phyloP scores from a whole-genome alignment of 208 protist species.

The Herpetomonas samuelpessoai region DNA sequence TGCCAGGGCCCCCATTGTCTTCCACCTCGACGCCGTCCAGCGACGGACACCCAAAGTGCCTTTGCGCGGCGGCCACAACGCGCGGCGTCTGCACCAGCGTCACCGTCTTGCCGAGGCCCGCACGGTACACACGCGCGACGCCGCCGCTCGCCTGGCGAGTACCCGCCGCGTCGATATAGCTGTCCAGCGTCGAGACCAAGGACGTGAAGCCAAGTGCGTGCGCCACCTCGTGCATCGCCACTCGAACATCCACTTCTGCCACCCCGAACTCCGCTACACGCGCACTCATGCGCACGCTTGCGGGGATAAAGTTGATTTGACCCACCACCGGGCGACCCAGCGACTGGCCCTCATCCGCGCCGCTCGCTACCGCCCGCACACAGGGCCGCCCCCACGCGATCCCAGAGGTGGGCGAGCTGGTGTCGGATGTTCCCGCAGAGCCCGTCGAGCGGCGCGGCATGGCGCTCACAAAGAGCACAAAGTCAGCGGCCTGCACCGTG shows the following conservation, averaged over 20 bases:
- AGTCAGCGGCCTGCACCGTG: slow-evolving; percentile 25
- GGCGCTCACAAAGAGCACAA: slow-evolving; percentile 42
- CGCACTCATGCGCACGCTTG: slow-evolving; percentile 9
- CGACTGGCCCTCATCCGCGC: neutral
- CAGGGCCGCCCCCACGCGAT: slow-evolving; percentile 41
- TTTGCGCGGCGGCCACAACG: slow-evolving; percentile 33
- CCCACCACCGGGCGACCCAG: slow-evolving; percentile 39
- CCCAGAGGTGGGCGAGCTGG: too few species aligned
- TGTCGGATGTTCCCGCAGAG: too few species aligned
- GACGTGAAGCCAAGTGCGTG: slow-evolving; percentile 58
- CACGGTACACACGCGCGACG: slow-evolving; percentile 19
- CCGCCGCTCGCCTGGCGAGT: slow-evolving; percentile 14
- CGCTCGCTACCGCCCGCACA: slow-evolving; percentile 3
- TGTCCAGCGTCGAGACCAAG: slow-evolving; percentile 14
- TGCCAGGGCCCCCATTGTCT: slow-evolving; percentile 42
- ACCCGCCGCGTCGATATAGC: slow-evolving; percentile 14
- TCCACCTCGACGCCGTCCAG: slow-evolving; percentile 64
- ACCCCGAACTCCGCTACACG: slow-evolving; percentile 1
- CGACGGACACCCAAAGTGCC: slow-evolving; percentile 45
- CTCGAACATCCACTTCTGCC: too few species aligned
- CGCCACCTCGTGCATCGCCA: slow-evolving; percentile 53
- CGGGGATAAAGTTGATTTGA: slow-evolving; percentile 65
- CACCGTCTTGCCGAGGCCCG: slow-evolving; percentile 21
- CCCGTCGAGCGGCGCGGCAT: slow-evolving; percentile 12
- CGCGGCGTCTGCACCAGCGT: slow-evolving; percentile 33